These are phyloP conservation scores for Mrakia gelida DNA, from an alignment of 768 basidiomycete genomes.

Conservation along the genomic window DNA sequence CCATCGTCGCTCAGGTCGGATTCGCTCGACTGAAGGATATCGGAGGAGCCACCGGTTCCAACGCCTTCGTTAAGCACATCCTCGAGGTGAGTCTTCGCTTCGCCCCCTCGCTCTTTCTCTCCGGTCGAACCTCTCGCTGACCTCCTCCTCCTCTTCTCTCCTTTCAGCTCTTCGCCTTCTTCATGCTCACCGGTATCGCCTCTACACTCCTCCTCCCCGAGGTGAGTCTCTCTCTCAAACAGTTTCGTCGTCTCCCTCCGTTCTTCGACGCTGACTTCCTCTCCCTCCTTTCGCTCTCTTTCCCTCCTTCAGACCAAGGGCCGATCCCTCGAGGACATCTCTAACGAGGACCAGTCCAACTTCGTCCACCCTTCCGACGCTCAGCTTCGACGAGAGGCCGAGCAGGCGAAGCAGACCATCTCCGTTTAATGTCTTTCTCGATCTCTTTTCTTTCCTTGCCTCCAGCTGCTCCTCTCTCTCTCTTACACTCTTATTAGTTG, in stretches of 20 bases:
- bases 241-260: neutral
- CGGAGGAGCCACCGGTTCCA: conserved; percentile 47
- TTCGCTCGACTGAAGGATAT: conserved; percentile 56
- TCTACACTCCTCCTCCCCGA: conserved; percentile 77
- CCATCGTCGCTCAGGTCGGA: conserved; percentile 46
- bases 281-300: neutral
- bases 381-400: neutral
- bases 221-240: neutral
- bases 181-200: conserved; percentile 52
- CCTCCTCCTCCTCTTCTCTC: neutral
- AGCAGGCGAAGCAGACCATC: neutral
- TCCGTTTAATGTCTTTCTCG: neutral
- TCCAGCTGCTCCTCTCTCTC: neutral
- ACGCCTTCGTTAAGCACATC: conserved; percentile 39
- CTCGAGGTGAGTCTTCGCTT: neutral
- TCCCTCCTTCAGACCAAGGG: conserved; percentile 54
- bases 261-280: neutral
- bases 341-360: conserved; percentile 39
- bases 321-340: conserved; percentile 41
- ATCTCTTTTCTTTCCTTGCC: neutral
- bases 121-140: neutral
- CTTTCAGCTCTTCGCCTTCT: conserved; percentile 66
- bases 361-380: conserved; percentile 28
- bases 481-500: conserved; percentile 21
- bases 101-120: neutral